Percentiles rank a stretch among this genome's conserved stretches.
phyloP scores from a whole-genome alignment of 2,329 filamentous ascomycete genomes.

The Pyricularia sp. region DNA sequence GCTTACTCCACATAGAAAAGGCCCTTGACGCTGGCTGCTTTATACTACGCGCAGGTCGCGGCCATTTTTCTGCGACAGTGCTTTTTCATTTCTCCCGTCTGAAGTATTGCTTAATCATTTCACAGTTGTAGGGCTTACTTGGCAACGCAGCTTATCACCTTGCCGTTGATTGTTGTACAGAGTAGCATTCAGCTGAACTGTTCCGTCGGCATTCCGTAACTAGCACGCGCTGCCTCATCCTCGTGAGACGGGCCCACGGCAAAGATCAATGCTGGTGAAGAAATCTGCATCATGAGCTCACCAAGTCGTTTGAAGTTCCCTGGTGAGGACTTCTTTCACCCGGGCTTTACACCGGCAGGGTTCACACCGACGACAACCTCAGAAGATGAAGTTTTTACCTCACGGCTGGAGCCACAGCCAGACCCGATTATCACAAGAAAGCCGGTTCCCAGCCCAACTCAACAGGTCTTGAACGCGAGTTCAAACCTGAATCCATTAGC shows the following conservation, averaged over 20 bases:
- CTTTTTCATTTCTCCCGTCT: background rate
- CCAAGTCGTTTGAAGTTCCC: background rate
- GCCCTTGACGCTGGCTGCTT: background rate
- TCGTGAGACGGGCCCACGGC: background rate
- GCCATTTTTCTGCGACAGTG: background rate
- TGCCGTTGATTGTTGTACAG: background rate
- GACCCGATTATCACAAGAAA: background rate
- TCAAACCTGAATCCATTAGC: background rate
- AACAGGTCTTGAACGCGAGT: background rate
- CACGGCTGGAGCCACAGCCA: background rate
- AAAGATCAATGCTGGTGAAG: background rate
- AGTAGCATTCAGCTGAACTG: background rate
- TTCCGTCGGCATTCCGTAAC: background rate
- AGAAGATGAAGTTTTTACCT: background rate
- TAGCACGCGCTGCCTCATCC: background rate
- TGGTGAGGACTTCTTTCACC: constrained; percentile 5
- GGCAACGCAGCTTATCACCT: background rate
- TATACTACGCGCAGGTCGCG: background rate
- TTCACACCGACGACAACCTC: background rate
- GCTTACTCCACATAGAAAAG: background rate
- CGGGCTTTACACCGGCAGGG: constrained; percentile 4
- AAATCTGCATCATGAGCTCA: constrained; percentile 1
- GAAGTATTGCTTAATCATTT: background rate
- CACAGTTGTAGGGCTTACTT: background rate
- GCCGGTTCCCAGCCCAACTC: background rate